These are phyloP conservation scores for Dioszegia aurantiaca DNA, from an alignment of 768 basidiomycete species.

Conservation along the genomic window DNA sequence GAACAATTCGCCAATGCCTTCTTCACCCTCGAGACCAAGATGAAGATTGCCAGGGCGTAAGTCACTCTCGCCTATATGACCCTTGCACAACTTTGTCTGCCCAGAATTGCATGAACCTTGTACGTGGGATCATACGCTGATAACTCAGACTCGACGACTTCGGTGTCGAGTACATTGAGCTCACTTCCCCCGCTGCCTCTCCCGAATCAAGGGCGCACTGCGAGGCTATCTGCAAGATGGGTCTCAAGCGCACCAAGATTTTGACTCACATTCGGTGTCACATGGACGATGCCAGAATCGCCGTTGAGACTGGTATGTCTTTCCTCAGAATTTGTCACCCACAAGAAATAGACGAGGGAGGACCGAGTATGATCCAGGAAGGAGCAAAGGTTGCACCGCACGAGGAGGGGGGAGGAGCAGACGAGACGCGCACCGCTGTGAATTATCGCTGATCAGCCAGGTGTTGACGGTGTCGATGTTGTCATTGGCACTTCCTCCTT, in stretches of 20 bases:
- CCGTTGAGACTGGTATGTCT: slow-evolving; percentile 75
- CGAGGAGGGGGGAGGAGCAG: slow-evolving; percentile 53
- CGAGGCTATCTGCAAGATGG: slow-evolving; percentile 98
- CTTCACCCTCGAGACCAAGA: slow-evolving; percentile 99
- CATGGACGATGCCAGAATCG: slow-evolving; percentile 98
- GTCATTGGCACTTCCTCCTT: slow-evolving; percentile 99
- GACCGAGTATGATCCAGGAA: background rate
- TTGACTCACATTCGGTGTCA: slow-evolving; percentile 99
- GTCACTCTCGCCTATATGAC: too few species aligned
- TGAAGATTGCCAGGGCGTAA: slow-evolving; percentile 89
- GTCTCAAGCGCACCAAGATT: slow-evolving; percentile 74
- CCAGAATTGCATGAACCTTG: too few species aligned
- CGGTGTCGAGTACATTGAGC: slow-evolving; percentile 98
- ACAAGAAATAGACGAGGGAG: background rate
- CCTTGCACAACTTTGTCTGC: too few species aligned
- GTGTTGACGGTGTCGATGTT: slow-evolving; percentile 97
- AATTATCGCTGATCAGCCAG: background rate
- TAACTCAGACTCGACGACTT: slow-evolving; percentile 74
- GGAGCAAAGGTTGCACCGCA: background rate
- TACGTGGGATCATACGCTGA: slow-evolving; percentile 5
- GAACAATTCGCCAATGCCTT: slow-evolving; percentile 99
- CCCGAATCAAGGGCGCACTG: slow-evolving; percentile 92
- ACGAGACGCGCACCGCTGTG: background rate
- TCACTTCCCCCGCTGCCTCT: slow-evolving; percentile 95
- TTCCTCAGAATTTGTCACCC: slow-evolving; percentile 58